Conservation (phyloP, 805 yeast genomes). For the Candida broadrunensis region DNA sequence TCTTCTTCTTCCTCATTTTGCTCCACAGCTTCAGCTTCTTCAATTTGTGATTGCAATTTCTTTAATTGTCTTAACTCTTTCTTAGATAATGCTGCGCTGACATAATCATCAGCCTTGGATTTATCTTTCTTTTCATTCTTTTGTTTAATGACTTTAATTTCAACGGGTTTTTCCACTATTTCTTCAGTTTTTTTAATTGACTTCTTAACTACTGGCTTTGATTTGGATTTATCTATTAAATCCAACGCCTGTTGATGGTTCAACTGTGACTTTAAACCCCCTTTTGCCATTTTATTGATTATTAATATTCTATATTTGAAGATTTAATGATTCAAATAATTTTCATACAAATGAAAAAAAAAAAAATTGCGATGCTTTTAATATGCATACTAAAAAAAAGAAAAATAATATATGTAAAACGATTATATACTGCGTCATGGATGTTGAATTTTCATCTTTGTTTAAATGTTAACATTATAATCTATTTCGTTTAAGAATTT, state of each 20-base stretch:
- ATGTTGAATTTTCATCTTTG: neutral
- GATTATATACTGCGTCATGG: neutral
- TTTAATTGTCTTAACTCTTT: conserved; percentile 62
- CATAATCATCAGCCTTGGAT: conserved; percentile 31
- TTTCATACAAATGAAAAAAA: neutral
- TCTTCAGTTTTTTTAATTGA: conserved; percentile 4
- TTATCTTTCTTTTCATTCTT: conserved; percentile 12
- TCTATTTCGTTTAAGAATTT: conserved; percentile 46
- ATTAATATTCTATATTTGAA: neutral
- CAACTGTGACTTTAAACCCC: conserved; percentile 31
- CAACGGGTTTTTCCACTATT: conserved; percentile 6
- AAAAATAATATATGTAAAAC: neutral
- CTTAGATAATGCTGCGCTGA: conserved; percentile 54
- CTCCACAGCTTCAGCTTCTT: conserved; percentile 14
- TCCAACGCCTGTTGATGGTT: conserved; percentile 23
- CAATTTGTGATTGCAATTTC: conserved; percentile 37
- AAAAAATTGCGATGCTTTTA: neutral
- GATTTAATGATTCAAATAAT: neutral
- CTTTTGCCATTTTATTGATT: conserved; percentile 26
- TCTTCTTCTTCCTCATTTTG: conserved; percentile 28
- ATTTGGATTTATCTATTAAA: conserved; percentile 19
- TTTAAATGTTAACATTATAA: conserved; percentile 7
- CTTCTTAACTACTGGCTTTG: conserved; percentile 16
- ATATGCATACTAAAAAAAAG: neutral
- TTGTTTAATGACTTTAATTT: conserved; percentile 5